phyloP scores from a whole-genome alignment of 257 asterid species.

The Osmanthus fragrans region DNA sequence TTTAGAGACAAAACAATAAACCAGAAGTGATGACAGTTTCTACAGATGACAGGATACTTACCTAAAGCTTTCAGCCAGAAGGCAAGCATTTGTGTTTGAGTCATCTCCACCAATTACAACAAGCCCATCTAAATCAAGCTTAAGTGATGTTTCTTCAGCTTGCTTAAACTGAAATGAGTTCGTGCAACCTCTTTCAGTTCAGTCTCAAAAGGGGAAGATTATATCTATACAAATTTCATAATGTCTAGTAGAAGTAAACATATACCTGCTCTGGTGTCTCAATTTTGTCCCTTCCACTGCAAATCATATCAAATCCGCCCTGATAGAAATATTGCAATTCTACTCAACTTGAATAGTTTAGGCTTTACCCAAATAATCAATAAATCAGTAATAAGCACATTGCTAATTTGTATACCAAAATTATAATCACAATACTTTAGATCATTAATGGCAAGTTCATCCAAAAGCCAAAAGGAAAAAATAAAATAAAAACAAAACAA shows the following conservation, averaged over 20 bases:
- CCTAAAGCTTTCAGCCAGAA: conserved; percentile 76
- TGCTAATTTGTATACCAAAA: background rate
- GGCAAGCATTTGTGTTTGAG: conserved; percentile 83
- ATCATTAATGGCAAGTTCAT: background rate
- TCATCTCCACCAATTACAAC: conserved; percentile 87
- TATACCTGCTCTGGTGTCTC: conserved; percentile 82
- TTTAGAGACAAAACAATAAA: background rate
- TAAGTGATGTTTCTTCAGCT: conserved; percentile 70
- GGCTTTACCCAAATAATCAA: background rate
- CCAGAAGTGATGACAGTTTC: conserved; percentile 7
- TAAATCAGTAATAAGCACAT: background rate
- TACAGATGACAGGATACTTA: conserved; percentile 2
- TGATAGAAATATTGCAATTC: conserved; percentile 27
- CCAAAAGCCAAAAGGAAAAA: background rate
- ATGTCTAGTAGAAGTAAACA: background rate
- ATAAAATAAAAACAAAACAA: background rate
- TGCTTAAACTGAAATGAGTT: conserved; percentile 59
- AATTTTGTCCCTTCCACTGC: conserved; percentile 85
- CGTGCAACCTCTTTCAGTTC: conserved; percentile 15
- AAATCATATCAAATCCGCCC: conserved; percentile 85
- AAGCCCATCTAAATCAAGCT: conserved; percentile 77
- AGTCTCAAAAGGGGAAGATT: conserved; percentile 6
- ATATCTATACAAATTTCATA: background rate
- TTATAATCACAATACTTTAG: background rate
- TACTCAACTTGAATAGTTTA: background rate